Evolutionary conservation across 148 eudicot genomes (phyloP), one percentile per base, ranked within the genome.

Genomic region (Rhododendron kiyosumense): DNA sequence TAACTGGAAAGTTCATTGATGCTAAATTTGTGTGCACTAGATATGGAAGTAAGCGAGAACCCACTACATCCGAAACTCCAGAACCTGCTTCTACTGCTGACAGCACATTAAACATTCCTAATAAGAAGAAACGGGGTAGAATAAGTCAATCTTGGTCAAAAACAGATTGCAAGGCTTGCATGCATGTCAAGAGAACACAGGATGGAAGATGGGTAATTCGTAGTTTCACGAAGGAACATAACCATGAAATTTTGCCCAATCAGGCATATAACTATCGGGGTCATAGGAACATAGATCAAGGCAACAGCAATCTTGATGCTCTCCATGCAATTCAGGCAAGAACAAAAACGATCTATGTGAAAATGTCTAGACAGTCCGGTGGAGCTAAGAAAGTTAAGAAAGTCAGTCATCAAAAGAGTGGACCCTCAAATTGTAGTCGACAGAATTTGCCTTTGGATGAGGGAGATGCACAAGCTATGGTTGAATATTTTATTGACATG

Each of bases 1-100:
- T 87, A 85, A 91, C 98, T 2, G 92, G 90, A 87, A 93, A 94
- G 82, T 94, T 94, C 83, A 94, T 94, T 81, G 98, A 94, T 88
- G 96, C 94, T 43, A 93, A 94, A 87, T 93, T 93, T 88, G 94
- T 92, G 75, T 94, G 98, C 87, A 89, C 94, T 38, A 91, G 95
- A 88, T 94, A 93, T 82, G 96, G 98, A 83, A 87, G 86, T 45
- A 88, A 91, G 85, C 94, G 90, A 57, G 94, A 89, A 81, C 88
- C 93, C 3, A 15, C 54, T 84, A 81, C 84, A 74, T 46, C 86
- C 61, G 71, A 78, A 17, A 84, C 32, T 73, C 36, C 80, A 61
- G 78, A 83, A 78, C 81, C 75, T 67, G 81, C 38, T 38, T 12
- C 54, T 51, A 41, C 13, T 43, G 85, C 82, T 22, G 87, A 78